Percentiles rank a stretch among this genome's conserved stretches.
These are phyloP conservation scores for Pistacia integerrima DNA, from an alignment of 345 rosid genomes.

Conservation along the genomic window DNA sequence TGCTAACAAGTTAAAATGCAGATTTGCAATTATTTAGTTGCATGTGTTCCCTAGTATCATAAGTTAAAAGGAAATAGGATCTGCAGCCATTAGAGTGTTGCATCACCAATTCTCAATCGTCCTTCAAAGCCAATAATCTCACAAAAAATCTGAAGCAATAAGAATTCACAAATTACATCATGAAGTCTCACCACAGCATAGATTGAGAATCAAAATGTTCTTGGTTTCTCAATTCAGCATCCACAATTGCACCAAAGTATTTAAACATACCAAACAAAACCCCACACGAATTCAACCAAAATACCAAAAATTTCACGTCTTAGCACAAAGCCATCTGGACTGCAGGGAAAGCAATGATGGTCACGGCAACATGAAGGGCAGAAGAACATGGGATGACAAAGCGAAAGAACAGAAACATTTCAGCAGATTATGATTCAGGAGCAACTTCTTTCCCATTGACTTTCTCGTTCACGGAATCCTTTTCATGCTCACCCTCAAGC, in stretches of 20 bases:
- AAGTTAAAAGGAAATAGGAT: background rate
- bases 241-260: conserved; percentile 11
- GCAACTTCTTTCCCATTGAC: conserved; percentile 37
- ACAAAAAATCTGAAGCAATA: background rate
- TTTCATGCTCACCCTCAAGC: conserved; percentile 74
- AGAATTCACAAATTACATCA: conserved; percentile 13
- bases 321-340: conserved; percentile 24
- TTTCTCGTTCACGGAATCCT: conserved; percentile 30
- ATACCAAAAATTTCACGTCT: conserved; percentile 19
- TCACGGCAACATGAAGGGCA: conserved; percentile 1
- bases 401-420: background rate
- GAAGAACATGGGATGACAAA: conserved; percentile 2
- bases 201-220: conserved; percentile 15
- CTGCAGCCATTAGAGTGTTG: background rate
- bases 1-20: background rate
- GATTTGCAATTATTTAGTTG: background rate
- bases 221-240: conserved; percentile 26
- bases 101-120: background rate
- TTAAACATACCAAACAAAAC: conserved; percentile 24
- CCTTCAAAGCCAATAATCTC: background rate
- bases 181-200: conserved; percentile 3
- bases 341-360: conserved; percentile 20
- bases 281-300: conserved; percentile 27
- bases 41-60: background rate
- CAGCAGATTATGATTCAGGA: conserved; percentile 26